These are phyloP conservation scores for Thraustotheca clavata DNA, from an alignment of 352 stramenopile genomes.

Conservation along the genomic window DNA sequence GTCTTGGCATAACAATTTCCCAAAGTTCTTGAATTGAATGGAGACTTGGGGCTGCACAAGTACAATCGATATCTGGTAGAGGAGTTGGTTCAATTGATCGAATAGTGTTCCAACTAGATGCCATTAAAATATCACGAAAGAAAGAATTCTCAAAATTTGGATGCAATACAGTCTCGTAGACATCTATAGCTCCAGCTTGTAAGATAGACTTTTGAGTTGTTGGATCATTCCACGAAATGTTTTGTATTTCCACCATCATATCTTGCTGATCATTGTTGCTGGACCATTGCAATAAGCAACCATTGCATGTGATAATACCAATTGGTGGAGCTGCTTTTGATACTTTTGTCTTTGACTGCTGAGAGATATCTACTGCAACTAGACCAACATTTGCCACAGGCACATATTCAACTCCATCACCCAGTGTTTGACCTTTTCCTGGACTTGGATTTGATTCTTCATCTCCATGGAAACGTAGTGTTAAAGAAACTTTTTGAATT, in stretches of 20 bases:
- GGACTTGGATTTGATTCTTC: neutral
- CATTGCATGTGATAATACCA: constrained; percentile 40
- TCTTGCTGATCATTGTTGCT: constrained; percentile 28
- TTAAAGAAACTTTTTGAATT: constrained; percentile 13
- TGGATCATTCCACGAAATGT: constrained; percentile 28
- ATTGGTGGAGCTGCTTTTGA: constrained; percentile 54
- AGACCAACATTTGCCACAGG: constrained; percentile 77
- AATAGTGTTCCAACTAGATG: no score
- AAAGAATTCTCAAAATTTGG: no score
- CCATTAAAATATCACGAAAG: no score
- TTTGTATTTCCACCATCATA: constrained; percentile 66
- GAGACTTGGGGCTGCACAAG: no score
- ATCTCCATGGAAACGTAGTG: constrained; percentile 5
- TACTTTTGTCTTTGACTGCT: constrained; percentile 35
- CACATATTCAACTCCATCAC: constrained; percentile 31
- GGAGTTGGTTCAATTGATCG: no score
- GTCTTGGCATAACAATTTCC: no score
- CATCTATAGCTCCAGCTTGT: no score
- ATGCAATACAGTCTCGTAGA: no score
- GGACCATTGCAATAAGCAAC: constrained; percentile 38
- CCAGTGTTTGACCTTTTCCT: neutral
- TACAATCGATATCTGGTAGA: no score
- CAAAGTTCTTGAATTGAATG: no score
- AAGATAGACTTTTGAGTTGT: neutral
- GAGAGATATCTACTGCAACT: constrained; percentile 40